Conservation (phyloP, 1,139 yeast genomes). For the Lodderomyces margitis region DNA sequence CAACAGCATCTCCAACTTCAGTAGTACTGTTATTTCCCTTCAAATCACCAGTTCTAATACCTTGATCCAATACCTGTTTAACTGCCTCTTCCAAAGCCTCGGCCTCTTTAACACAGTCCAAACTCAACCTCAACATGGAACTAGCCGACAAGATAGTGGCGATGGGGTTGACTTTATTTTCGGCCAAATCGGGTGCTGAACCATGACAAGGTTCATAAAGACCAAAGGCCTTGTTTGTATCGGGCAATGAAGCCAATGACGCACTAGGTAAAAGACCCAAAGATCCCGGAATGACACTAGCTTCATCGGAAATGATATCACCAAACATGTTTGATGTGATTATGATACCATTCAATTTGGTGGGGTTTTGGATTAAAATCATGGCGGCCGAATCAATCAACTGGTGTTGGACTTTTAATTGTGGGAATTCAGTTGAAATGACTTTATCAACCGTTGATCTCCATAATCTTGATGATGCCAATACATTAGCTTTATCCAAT, state of each 20-base stretch:
- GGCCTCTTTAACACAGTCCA: slow-evolving; percentile 80
- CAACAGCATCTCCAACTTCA: slow-evolving; percentile 94
- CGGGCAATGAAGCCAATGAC: slow-evolving; percentile 92
- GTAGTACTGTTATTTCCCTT: slow-evolving; percentile 75
- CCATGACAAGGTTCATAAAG: slow-evolving; percentile 98
- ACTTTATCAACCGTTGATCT: slow-evolving; percentile 87
- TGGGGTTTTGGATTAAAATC: slow-evolving; percentile 90
- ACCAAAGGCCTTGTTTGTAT: slow-evolving; percentile 90
- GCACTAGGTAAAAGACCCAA: slow-evolving; percentile 95
- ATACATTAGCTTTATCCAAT: slow-evolving; percentile 93
- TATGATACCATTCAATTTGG: slow-evolving; percentile 84
- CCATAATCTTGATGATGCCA: slow-evolving; percentile 96
- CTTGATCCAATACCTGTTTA: slow-evolving; percentile 71
- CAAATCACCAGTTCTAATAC: slow-evolving; percentile 87
- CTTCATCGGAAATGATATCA: slow-evolving; percentile 96
- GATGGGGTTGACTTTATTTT: slow-evolving; percentile 87
- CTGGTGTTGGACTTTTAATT: slow-evolving; percentile 81
- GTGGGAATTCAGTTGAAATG: slow-evolving; percentile 85
- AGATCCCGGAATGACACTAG: slow-evolving; percentile 96
- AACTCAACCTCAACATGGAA: slow-evolving; percentile 91
- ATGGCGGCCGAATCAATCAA: slow-evolving; percentile 97
- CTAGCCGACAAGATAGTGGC: slow-evolving; percentile 96
- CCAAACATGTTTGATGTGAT: slow-evolving; percentile 97
- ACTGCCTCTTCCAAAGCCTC: slow-evolving; percentile 90
- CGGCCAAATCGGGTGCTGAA: slow-evolving; percentile 90